Conservation (phyloP, 176 grass and related monocot genomes). For the Triticum dicoccoides region DNA sequence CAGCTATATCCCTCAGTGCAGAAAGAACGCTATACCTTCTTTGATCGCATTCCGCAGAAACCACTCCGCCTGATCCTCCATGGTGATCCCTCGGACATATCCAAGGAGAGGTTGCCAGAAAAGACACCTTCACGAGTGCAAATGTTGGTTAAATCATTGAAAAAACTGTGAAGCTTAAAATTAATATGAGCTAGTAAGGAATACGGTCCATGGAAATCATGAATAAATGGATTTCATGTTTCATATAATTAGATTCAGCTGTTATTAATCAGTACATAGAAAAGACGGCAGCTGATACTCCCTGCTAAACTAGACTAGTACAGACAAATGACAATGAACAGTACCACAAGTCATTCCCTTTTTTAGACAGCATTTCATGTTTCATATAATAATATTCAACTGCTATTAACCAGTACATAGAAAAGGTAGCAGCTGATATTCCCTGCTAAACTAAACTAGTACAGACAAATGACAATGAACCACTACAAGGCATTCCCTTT, state of each 20-base stretch:
- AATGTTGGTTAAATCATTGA: not conserved
- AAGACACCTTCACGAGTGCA: slow-evolving; percentile 58
- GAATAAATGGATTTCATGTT: not conserved
- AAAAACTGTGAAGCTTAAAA: slow-evolving; percentile 5
- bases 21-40: slow-evolving; percentile 53
- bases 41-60: slow-evolving; percentile 97
- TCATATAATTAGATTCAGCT: not conserved
- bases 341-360: not conserved
- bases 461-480: not conserved
- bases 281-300: not conserved
- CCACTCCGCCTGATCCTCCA: slow-evolving; percentile 87
- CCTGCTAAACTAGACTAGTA: not conserved
- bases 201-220: slow-evolving; percentile 1
- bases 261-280: not conserved
- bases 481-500: not conserved
- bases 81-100: slow-evolving; percentile 66
- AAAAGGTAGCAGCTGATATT: not conserved
- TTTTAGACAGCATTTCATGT: too few relatives aligned
- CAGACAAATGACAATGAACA: not conserved
- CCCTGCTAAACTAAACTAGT: not conserved
- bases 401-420: not conserved
- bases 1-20: not conserved
- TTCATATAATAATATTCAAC: too few relatives aligned
- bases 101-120: slow-evolving; percentile 84
- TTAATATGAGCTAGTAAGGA: not conserved